Evolutionary conservation across 1,284 basidiomycete species (phyloP).

Genomic region (Melampsora americana): DNA sequence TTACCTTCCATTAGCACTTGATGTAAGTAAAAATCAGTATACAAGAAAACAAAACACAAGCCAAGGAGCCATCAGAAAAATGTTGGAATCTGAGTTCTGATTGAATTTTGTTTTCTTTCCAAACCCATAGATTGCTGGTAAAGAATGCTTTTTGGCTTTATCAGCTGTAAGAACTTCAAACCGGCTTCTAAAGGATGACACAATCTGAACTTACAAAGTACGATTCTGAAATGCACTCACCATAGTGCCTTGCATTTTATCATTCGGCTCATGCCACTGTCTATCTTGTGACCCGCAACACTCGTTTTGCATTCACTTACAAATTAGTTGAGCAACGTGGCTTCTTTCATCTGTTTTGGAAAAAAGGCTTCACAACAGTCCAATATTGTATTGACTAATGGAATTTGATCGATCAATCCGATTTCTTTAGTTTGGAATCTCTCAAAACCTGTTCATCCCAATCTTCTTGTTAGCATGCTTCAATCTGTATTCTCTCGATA

Average conservation of each 20-base stretch:
- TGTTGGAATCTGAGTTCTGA: not conserved
- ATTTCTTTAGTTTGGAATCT: slow-evolving; percentile 44
- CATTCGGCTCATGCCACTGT: slow-evolving; percentile 49
- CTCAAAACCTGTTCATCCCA: slow-evolving; percentile 62
- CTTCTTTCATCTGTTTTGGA: not conserved
- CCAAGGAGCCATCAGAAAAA: not conserved
- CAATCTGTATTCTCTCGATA: slow-evolving; percentile 60
- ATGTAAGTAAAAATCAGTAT: slow-evolving; percentile 10
- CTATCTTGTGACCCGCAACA: slow-evolving; percentile 49
- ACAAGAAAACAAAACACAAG: not conserved
- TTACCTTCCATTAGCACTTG: slow-evolving; percentile 34
- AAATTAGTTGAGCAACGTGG: slow-evolving; percentile 36
- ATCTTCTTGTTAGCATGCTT: slow-evolving; percentile 77
- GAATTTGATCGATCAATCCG: slow-evolving; percentile 5
- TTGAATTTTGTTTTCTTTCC: not conserved
- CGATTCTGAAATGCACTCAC: not conserved
- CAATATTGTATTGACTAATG: not conserved
- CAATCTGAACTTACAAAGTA: not conserved
- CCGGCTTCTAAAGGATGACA: not conserved
- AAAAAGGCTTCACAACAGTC: not conserved
- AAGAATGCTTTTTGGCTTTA: slow-evolving; percentile 50
- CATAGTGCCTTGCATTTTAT: slow-evolving; percentile 45
- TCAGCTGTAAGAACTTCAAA: slow-evolving; percentile 46
- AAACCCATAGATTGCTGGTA: slow-evolving; percentile 49
- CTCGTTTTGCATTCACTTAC: slow-evolving; percentile 40